These are phyloP conservation scores for Phytopythium vexans DNA, from an alignment of 352 stramenopile genomes.

Conservation along the genomic window DNA sequence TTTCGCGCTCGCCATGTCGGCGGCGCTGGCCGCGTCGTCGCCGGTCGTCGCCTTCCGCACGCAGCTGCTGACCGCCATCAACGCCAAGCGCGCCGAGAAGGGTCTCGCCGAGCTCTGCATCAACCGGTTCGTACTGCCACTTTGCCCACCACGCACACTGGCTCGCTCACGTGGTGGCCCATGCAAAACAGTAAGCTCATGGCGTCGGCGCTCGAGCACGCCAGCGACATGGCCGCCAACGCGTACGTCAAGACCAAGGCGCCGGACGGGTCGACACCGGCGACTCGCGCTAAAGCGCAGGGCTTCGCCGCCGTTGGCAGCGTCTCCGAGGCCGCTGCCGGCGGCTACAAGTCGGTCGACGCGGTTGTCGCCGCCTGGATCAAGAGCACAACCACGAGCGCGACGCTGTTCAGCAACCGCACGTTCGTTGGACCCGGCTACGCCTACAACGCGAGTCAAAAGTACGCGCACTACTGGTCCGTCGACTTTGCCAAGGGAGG, in stretches of 20 bases:
- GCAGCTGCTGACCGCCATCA: slow-evolving; percentile 33
- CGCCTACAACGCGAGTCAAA: slow-evolving; percentile 29
- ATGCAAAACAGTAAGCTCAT: slow-evolving; percentile 17
- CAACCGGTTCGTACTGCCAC: slow-evolving; percentile 18
- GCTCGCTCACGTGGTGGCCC: not conserved
- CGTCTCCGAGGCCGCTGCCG: slow-evolving; percentile 48
- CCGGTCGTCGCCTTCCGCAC: slow-evolving; percentile 39
- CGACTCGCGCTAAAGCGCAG: slow-evolving; percentile 17
- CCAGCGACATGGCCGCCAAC: slow-evolving; percentile 32
- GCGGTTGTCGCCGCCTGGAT: slow-evolving; percentile 40
- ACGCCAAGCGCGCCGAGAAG: slow-evolving; percentile 28
- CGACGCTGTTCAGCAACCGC: slow-evolving; percentile 30
- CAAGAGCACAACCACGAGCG: slow-evolving; percentile 35
- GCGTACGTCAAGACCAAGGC: slow-evolving; percentile 32
- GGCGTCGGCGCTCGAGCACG: slow-evolving; percentile 25
- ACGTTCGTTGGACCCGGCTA: slow-evolving; percentile 32
- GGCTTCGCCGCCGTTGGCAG: slow-evolving; percentile 15
- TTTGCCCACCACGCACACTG: not conserved
- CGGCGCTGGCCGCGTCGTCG: slow-evolving; percentile 15
- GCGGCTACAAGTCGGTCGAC: slow-evolving; percentile 31
- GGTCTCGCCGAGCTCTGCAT: slow-evolving; percentile 33
- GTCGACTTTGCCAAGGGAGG: slow-evolving; percentile 26
- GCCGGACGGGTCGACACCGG: slow-evolving; percentile 27
- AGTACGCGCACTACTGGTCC: slow-evolving; percentile 36
- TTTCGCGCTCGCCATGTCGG: slow-evolving; percentile 4